These are phyloP conservation scores for Aspergillus arachidicola DNA, from an alignment of 2,329 filamentous ascomycete species.

Conservation along the genomic window DNA sequence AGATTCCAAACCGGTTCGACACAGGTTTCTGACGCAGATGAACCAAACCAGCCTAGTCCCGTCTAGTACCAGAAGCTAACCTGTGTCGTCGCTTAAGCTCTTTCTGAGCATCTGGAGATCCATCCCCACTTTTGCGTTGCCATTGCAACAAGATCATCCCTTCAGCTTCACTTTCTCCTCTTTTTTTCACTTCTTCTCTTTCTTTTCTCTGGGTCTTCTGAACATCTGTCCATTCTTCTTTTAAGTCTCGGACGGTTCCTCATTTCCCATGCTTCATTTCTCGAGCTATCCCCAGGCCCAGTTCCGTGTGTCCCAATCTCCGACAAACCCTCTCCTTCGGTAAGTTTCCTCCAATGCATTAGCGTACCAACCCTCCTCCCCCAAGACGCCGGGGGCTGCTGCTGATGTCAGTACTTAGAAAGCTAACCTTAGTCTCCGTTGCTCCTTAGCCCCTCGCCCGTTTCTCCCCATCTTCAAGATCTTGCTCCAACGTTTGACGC, in stretches of 20 bases:
- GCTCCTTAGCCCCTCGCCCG: slow-evolving; percentile 18
- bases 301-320: slow-evolving; percentile 14
- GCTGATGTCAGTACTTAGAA: slow-evolving; percentile 9
- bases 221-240: slow-evolving; percentile 15
- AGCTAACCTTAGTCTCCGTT: slow-evolving; percentile 8
- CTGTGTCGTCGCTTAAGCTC: slow-evolving; percentile 27
- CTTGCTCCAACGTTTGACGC: slow-evolving; percentile 14
- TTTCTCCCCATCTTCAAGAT: slow-evolving; percentile 8
- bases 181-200: slow-evolving; percentile 25
- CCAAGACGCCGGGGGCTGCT: slow-evolving; percentile 4
- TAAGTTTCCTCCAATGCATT: slow-evolving; percentile 25
- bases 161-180: slow-evolving; percentile 43
- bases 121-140: slow-evolving; percentile 44
- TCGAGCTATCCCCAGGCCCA: slow-evolving; percentile 11
- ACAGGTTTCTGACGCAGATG: slow-evolving; percentile 18
- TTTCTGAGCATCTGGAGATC: slow-evolving; percentile 38
- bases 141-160: slow-evolving; percentile 46
- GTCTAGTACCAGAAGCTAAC: slow-evolving; percentile 12
- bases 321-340: slow-evolving; percentile 18
- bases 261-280: slow-evolving; percentile 25
- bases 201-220: slow-evolving; percentile 10
- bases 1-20: slow-evolving; percentile 15
- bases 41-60: slow-evolving; percentile 14
- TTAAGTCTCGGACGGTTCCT: slow-evolving; percentile 21
- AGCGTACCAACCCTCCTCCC: slow-evolving; percentile 20